These are phyloP conservation scores for Colletotrichum sublineola DNA, from an alignment of 2,329 filamentous ascomycete genomes.

Conservation along the genomic window DNA sequence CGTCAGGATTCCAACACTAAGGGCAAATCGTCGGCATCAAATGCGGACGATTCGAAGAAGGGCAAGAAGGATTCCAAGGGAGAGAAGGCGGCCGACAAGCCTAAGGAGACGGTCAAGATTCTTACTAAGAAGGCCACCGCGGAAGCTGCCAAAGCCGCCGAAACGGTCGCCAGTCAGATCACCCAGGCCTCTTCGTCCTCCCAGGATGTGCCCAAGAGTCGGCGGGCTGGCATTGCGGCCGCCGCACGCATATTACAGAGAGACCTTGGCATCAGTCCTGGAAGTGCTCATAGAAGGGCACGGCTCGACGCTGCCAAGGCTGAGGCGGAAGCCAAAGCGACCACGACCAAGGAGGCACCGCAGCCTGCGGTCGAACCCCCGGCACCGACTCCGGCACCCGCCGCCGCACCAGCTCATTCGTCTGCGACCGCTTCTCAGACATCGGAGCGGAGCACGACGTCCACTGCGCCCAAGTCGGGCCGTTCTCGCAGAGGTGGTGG, in stretches of 20 bases:
- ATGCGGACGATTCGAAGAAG: constrained; percentile 63
- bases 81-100: constrained; percentile 63
- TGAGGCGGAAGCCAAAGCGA: constrained; percentile 60
- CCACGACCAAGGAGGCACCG: constrained; percentile 50
- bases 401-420: constrained; percentile 27
- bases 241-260: constrained; percentile 75
- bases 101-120: constrained; percentile 74
- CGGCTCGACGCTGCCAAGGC: constrained; percentile 71
- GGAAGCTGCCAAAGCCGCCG: constrained; percentile 63
- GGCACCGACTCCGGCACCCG: constrained; percentile 42
- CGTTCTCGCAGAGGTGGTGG: constrained; percentile 48
- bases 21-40: constrained; percentile 54
- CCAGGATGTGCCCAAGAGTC: constrained; percentile 64
- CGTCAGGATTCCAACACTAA: constrained; percentile 68
- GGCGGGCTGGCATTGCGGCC: constrained; percentile 71
- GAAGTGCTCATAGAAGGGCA: constrained; percentile 72
- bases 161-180: constrained; percentile 56
- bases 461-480: constrained; percentile 40
- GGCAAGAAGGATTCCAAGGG: constrained; percentile 71
- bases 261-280: constrained; percentile 74
- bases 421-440: constrained; percentile 25
- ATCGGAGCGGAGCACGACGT: constrained; percentile 32
- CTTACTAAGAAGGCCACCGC: constrained; percentile 70
- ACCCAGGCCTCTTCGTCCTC: constrained; percentile 51
- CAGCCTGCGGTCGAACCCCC: constrained; percentile 43